Percentiles rank a stretch among this genome's conserved stretches.
These are phyloP conservation scores for Aspergillus alliaceus DNA, from an alignment of 2,329 filamentous ascomycete species.

Conservation along the genomic window DNA sequence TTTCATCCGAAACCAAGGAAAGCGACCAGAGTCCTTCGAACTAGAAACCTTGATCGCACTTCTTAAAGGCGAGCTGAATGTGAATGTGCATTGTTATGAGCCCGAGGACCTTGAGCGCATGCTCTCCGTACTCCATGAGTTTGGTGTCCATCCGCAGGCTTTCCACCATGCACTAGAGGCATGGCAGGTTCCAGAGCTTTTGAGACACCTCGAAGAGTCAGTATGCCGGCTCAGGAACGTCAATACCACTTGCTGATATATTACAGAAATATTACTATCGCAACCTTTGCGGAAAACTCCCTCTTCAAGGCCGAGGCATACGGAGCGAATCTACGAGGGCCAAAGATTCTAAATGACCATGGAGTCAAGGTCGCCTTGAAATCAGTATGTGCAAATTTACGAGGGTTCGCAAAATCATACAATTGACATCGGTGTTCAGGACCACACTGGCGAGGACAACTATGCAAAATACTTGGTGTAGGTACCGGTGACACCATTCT, in stretches of 20 bases:
- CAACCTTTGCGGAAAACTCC: constrained; percentile 69
- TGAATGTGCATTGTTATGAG: constrained; percentile 73
- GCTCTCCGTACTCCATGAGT: constrained; percentile 62
- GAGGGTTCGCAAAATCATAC: too few species aligned
- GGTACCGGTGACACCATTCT: constrained; percentile 6
- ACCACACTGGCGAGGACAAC: constrained; percentile 6
- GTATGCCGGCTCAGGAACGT: neutral
- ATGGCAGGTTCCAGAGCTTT: constrained; percentile 63
- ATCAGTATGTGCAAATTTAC: constrained; percentile 52
- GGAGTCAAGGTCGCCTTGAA: constrained; percentile 71
- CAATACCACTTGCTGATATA: neutral
- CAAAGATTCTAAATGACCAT: constrained; percentile 64
- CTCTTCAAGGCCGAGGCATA: constrained; percentile 70
- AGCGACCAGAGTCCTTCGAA: constrained; percentile 44
- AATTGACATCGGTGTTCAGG: neutral
- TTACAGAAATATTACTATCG: constrained; percentile 50
- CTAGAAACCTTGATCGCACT: constrained; percentile 66
- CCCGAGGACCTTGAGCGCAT: constrained; percentile 68
- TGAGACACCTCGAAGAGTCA: neutral
- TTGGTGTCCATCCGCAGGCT: constrained; percentile 64
- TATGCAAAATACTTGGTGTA: constrained; percentile 18
- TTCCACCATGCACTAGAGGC: constrained; percentile 72
- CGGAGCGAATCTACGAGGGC: constrained; percentile 64
- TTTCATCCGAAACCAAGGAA: neutral
- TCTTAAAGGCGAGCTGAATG: constrained; percentile 65